Base-by-base conservation (phyloP, 73 alveolate genomes). In the Paramecium sexaurelia region DNA sequence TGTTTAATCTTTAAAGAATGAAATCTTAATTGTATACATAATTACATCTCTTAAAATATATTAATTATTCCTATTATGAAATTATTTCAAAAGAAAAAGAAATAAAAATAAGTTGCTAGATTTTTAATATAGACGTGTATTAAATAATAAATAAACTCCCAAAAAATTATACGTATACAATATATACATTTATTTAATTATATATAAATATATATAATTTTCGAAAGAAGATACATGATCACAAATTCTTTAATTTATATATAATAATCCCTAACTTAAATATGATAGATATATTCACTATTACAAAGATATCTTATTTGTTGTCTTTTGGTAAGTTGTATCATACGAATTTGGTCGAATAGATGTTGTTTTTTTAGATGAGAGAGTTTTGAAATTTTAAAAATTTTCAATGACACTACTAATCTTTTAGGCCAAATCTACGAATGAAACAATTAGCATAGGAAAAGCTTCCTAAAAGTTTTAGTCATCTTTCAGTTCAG, bases 401-500 rank as follows among this genome's bases (percentile, higher is more conserved):
- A 13, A 36, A 27, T 73, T 20, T 73, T 39, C 87, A n/a, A 73
- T n/a, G 33, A 73, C 57, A 36, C 10, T 26, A 78, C 27, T 78
- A 24, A 78, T 78, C 55, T 78, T 15, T 26, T 78, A n/a, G 22
- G 75, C 90, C 7, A 78, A 24, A 24, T 78, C 90, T 22, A 43
- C 41, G 41, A 78, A 78, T 37, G 75, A 40, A 41, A 78, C 90
- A 45, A 32, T 29, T 17, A 78, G 36, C 29, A 78, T 78, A 19
- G 90, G 90, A 33, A 78, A 78, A 7, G 68, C 75, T 19, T 56
- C 45, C 55, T 78, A 56, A 45, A 78, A 78, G n/a, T 78, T 75
- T 78, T 78, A 56, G 36, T 78, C 90, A 19, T 37, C 73, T 78
- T 78, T 41, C 43, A 78, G 90, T 78, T 78, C 90, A 78, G 90